Conservation (phyloP, 495 filamentous ascomycete genomes). For the Xylaria castorea region DNA sequence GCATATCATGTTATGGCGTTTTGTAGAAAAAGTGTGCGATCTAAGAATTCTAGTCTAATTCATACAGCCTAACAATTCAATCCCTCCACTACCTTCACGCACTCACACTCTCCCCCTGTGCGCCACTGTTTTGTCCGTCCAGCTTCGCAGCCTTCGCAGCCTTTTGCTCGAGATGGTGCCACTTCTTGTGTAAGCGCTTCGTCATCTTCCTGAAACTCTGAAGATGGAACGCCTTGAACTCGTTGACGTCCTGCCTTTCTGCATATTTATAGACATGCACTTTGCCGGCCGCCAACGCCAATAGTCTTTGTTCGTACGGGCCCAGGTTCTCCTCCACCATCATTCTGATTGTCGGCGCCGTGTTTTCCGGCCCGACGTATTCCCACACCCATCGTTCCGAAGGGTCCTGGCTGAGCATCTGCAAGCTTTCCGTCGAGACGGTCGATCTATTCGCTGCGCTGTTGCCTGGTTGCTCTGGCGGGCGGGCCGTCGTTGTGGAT, state of each 20-base stretch:
- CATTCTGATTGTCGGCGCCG: conserved; percentile 43
- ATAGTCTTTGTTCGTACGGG: conserved; percentile 55
- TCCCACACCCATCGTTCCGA: conserved; percentile 47
- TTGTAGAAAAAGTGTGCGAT: background rate
- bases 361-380: conserved; percentile 50
- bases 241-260: conserved; percentile 35
- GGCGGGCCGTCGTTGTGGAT: background rate
- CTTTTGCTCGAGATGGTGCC: background rate
- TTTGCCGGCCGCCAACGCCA: conserved; percentile 50
- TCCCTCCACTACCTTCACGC: background rate
- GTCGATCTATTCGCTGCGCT: background rate
- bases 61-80: conserved; percentile 10
- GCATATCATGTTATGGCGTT: background rate
- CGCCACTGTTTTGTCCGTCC: background rate
- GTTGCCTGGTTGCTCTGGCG: background rate
- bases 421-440: conserved; percentile 11
- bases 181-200: conserved; percentile 8
- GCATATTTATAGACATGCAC: conserved; percentile 48
- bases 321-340: conserved; percentile 60
- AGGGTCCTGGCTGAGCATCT: conserved; percentile 19
- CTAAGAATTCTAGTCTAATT: conserved; percentile 17
- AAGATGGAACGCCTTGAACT: conserved; percentile 29
- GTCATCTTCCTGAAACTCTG: conserved; percentile 24
- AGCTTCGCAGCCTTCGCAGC: background rate
- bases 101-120: background rate